These are phyloP conservation scores for Populus tomentosa DNA, from an alignment of 441 rosid species.

Conservation along the genomic window DNA sequence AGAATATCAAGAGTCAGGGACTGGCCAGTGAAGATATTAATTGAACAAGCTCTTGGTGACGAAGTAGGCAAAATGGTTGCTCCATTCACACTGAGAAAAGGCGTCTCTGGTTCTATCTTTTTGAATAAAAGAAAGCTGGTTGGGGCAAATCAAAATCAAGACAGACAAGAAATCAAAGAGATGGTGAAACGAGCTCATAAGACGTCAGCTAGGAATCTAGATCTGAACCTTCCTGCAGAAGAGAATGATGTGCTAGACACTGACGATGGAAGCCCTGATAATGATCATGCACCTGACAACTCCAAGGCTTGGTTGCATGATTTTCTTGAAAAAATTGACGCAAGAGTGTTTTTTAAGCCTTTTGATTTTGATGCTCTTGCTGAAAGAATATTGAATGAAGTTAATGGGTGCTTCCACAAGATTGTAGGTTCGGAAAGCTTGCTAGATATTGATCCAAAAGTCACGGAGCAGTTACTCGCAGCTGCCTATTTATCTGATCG, in stretches of 20 bases:
- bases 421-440: slow-evolving; percentile 32
- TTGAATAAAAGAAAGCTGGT: slow-evolving; percentile 39
- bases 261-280: slow-evolving; percentile 21
- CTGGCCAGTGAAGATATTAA: slow-evolving; percentile 49
- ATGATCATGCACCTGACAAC: slow-evolving; percentile 29
- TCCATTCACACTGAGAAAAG: slow-evolving; percentile 15
- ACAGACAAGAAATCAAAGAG: slow-evolving; percentile 3
- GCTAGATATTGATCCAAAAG: slow-evolving; percentile 56
- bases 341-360: slow-evolving; percentile 51
- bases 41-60: slow-evolving; percentile 9
- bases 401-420: slow-evolving; percentile 35
- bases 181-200: slow-evolving; percentile 11
- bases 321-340: slow-evolving; percentile 48
- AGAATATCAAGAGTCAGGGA: slow-evolving; percentile 42
- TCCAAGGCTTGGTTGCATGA: slow-evolving; percentile 62
- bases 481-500: slow-evolving; percentile 44
- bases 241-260: slow-evolving; percentile 37
- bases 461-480: slow-evolving; percentile 49
- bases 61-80: slow-evolving; percentile 1
- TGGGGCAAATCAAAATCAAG: slow-evolving; percentile 22
- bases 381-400: slow-evolving; percentile 31
- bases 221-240: slow-evolving; percentile 72
- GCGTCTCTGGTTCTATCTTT: slow-evolving; percentile 10
- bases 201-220: slow-evolving; percentile 37
- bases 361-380: slow-evolving; percentile 68